phyloP scores from a whole-genome alignment of 192 early-diverging fungal genomes.

The Dispira simplex region DNA sequence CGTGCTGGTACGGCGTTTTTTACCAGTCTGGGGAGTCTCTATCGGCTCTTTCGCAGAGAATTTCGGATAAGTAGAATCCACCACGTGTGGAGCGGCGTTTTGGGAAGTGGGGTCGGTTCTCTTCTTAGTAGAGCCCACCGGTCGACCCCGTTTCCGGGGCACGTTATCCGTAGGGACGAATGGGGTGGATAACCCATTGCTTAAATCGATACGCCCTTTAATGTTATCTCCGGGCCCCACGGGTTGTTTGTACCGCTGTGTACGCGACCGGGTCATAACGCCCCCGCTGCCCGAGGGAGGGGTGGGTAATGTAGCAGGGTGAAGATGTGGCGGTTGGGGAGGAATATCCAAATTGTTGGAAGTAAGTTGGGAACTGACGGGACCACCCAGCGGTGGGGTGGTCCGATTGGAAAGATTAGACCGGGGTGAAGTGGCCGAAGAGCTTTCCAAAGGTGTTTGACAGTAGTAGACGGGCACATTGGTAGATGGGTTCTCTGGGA shows the following conservation, averaged over 20 bases:
- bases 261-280: constrained; percentile 5
- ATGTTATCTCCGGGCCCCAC: background rate
- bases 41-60: background rate
- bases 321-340: background rate
- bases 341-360: background rate
- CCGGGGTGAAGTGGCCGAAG: no score
- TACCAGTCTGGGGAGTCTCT: background rate
- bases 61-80: background rate
- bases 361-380: background rate
- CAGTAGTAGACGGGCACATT: no score
- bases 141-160: constrained; percentile 10
- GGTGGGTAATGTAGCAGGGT: background rate
- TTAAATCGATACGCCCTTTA: background rate
- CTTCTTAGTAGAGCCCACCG: background rate
- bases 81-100: background rate
- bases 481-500: no score
- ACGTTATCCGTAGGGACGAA: background rate
- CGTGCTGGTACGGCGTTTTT: background rate
- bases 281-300: background rate
- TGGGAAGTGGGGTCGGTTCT: background rate
- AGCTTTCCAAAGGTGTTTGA: no score
- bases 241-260: constrained; percentile 4
- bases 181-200: background rate
- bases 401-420: no score
- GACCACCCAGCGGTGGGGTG: no score